These are phyloP conservation scores for Malania oleifera DNA, from an alignment of 164 flowering plant species.

Conservation along the genomic window DNA sequence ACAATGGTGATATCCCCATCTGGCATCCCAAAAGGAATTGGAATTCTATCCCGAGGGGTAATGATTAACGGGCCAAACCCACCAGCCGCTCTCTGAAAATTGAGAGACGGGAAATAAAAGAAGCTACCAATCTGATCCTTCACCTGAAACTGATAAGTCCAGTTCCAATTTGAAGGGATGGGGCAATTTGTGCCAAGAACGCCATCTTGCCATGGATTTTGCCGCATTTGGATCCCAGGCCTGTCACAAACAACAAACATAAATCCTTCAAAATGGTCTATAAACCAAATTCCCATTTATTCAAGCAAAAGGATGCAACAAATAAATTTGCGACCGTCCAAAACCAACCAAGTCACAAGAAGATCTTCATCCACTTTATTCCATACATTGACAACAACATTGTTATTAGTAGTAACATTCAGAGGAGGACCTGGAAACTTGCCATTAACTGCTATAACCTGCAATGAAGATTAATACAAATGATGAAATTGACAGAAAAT, in stretches of 20 bases:
- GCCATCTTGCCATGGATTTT: slow-evolving; percentile 60
- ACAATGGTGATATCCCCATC: slow-evolving; percentile 40
- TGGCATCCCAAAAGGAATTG: slow-evolving; percentile 39
- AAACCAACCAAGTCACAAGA: slow-evolving; percentile 25
- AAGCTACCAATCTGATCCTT: slow-evolving; percentile 63
- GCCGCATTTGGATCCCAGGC: slow-evolving; percentile 44
- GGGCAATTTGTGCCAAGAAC: slow-evolving; percentile 58
- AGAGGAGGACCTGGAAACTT: slow-evolving; percentile 31
- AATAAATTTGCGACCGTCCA: background rate
- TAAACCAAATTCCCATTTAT: too few relatives aligned
- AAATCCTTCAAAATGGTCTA: background rate
- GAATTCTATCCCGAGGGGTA: slow-evolving; percentile 25
- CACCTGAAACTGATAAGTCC: slow-evolving; percentile 50
- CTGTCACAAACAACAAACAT: slow-evolving; percentile 14
- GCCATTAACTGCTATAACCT: slow-evolving; percentile 32
- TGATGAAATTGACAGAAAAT: background rate
- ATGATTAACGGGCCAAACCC: slow-evolving; percentile 42
- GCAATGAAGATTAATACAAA: slow-evolving; percentile 8
- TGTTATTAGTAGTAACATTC: slow-evolving; percentile 32
- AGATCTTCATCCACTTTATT: slow-evolving; percentile 24
- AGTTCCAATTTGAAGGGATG: slow-evolving; percentile 38
- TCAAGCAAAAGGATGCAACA: too few relatives aligned
- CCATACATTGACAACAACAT: slow-evolving; percentile 25
- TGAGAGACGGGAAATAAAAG: slow-evolving; percentile 42
- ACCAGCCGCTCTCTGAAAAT: slow-evolving; percentile 46